Conservation (phyloP, 495 filamentous ascomycete genomes). For the Pseudotulostoma volvatum region DNA sequence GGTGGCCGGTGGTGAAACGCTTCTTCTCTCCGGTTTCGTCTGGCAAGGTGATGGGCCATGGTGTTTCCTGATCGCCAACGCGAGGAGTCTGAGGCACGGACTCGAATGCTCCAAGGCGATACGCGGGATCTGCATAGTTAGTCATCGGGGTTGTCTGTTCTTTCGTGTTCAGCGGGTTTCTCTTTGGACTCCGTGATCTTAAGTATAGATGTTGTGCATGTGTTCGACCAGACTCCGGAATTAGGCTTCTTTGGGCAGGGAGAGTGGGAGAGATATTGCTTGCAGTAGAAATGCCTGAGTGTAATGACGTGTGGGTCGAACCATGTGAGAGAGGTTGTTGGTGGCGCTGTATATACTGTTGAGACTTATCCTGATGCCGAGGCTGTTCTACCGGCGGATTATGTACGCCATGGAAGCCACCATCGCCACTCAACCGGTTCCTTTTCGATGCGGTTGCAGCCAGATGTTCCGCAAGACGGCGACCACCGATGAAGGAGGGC, state of each 20-base stretch:
- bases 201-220: conserved; percentile 14
- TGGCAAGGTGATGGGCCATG: conserved; percentile 17
- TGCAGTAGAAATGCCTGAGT: conserved; percentile 2
- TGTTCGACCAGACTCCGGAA: conserved; percentile 5
- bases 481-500: neutral
- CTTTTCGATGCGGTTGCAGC: conserved; percentile 2
- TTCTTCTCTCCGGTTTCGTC: conserved; percentile 8
- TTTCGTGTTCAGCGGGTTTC: conserved; percentile 7
- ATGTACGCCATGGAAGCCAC: neutral
- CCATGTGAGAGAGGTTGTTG: conserved; percentile 3
- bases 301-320: conserved; percentile 4
- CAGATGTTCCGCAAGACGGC: neutral
- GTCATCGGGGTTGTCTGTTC: conserved; percentile 8
- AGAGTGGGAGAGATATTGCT: neutral
- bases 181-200: conserved; percentile 14
- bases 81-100: conserved; percentile 11
- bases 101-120: conserved; percentile 13
- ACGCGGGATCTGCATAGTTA: conserved; percentile 14
- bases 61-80: conserved; percentile 17
- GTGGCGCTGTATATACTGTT: neutral
- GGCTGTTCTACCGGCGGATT: neutral
- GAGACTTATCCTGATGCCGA: too few relatives aligned
- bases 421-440: neutral
- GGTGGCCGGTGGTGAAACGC: neutral
- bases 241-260: neutral